These are phyloP conservation scores for Postia placenta DNA, from an alignment of 768 basidiomycete species.

Conservation along the genomic window DNA sequence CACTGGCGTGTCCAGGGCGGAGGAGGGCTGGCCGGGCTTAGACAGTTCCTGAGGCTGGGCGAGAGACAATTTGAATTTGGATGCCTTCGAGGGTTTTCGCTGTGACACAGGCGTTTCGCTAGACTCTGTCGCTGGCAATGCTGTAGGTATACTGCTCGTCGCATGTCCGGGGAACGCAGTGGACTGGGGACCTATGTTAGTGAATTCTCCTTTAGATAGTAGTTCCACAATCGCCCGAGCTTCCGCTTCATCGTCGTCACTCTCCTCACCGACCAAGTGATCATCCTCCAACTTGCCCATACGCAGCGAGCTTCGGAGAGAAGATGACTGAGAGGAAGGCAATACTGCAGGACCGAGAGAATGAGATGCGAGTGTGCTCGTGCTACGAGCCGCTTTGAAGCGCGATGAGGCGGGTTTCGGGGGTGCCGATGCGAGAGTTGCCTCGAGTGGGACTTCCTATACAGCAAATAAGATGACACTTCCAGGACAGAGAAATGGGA, in stretches of 20 bases:
- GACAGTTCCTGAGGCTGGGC: not conserved
- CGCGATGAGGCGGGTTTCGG: slow-evolving; percentile 52
- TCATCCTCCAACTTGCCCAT: slow-evolving; percentile 24
- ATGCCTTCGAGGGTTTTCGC: slow-evolving; percentile 11
- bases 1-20: slow-evolving; percentile 14
- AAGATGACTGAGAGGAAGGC: slow-evolving; percentile 21
- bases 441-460: slow-evolving; percentile 39
- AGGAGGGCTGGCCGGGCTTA: slow-evolving; percentile 1
- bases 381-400: slow-evolving; percentile 50
- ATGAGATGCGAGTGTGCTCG: slow-evolving; percentile 18
- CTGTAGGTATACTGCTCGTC: not conserved
- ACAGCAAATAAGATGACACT: slow-evolving; percentile 4
- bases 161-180: not conserved
- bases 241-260: slow-evolving; percentile 23
- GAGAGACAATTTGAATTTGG: slow-evolving; percentile 21
- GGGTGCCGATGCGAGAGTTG: slow-evolving; percentile 30
- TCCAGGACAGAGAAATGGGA: not conserved
- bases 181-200: slow-evolving; percentile 22
- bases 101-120: not conserved
- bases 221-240: slow-evolving; percentile 22
- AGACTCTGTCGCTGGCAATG: not conserved
- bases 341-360: slow-evolving; percentile 25
- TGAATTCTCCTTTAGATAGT: slow-evolving; percentile 23
- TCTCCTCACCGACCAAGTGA: slow-evolving; percentile 23
- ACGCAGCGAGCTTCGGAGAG: slow-evolving; percentile 22